These are phyloP conservation scores for Starmera amethionina DNA, from an alignment of 805 yeast species.

Conservation along the genomic window DNA sequence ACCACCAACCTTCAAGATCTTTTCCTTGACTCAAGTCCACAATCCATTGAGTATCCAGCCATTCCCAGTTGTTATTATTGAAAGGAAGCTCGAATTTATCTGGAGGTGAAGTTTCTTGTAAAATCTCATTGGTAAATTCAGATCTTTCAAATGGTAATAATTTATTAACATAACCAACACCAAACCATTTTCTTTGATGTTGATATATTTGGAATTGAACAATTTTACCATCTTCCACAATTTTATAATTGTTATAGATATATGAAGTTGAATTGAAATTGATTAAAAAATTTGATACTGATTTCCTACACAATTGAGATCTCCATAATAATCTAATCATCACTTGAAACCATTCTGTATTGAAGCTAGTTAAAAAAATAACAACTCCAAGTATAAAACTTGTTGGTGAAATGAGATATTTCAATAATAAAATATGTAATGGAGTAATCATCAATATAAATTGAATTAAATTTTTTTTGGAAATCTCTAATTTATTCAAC, in stretches of 20 bases:
- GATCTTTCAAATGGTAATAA: constrained; percentile 44
- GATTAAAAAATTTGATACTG: constrained; percentile 30
- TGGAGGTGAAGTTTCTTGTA: constrained; percentile 19
- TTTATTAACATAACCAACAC: constrained; percentile 46
- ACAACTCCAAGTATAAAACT: constrained; percentile 26
- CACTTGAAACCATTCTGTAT: constrained; percentile 36
- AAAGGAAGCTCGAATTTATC: constrained; percentile 37
- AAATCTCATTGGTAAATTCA: constrained; percentile 34
- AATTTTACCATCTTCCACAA: constrained; percentile 34
- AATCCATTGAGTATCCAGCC: constrained; percentile 47
- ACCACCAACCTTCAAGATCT: constrained; percentile 42
- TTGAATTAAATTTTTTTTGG: constrained; percentile 23
- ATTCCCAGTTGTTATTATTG: constrained; percentile 39
- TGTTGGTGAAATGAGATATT: constrained; percentile 24
- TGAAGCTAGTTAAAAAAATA: constrained; percentile 28
- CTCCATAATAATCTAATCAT: constrained; percentile 37
- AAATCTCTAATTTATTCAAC: constrained; percentile 11
- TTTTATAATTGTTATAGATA: constrained; percentile 20
- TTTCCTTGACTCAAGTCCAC: constrained; percentile 30
- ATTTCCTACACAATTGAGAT: constrained; percentile 28
- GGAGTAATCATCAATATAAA: constrained; percentile 29
- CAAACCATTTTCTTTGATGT: constrained; percentile 54
- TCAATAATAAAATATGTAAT: constrained; percentile 24
- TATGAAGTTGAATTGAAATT: constrained; percentile 8
- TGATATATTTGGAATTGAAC: constrained; percentile 43